A percentile compares a stretch with the other conserved stretches of the same genome.
Conservation (phyloP, 495 filamentous ascomycete genomes). For the Apodospora peruviana region DNA sequence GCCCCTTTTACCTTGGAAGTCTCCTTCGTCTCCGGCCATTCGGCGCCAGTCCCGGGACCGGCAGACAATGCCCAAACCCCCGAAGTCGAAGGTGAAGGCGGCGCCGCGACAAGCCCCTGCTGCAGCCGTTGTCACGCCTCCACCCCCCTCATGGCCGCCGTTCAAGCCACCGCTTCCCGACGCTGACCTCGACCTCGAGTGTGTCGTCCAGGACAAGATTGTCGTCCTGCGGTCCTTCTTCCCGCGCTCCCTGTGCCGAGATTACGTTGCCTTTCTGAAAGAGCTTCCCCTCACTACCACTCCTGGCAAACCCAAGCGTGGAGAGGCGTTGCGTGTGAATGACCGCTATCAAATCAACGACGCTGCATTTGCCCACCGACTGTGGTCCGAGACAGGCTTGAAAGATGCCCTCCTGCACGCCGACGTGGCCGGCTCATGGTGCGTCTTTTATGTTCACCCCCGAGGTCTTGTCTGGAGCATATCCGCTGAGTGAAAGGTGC, state of each 20-base stretch:
- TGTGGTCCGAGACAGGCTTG: constrained; percentile 65
- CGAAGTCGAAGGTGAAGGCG: background rate
- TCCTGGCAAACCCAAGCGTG: constrained; percentile 76
- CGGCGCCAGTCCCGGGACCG: background rate
- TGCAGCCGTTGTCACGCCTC: constrained; percentile 1
- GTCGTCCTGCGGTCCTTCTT: constrained; percentile 73
- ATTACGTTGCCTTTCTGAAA: constrained; percentile 73
- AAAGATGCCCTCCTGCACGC: constrained; percentile 38
- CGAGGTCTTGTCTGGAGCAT: background rate
- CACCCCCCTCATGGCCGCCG: constrained; percentile 61
- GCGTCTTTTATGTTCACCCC: constrained; percentile 1
- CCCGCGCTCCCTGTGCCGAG: constrained; percentile 72
- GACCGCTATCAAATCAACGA: constrained; percentile 87
- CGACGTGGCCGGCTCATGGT: constrained; percentile 32
- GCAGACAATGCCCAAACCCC: background rate
- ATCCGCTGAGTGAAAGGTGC: background rate
- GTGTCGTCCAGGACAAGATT: constrained; percentile 55
- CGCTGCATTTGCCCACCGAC: constrained; percentile 60
- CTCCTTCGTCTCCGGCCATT: too few relatives aligned
- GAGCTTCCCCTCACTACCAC: constrained; percentile 73
- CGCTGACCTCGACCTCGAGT: constrained; percentile 57
- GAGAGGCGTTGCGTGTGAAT: constrained; percentile 81
- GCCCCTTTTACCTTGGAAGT: too few relatives aligned
- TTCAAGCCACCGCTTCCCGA: constrained; percentile 69
- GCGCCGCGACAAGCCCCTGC: background rate